phyloP scores from a whole-genome alignment of 306 rosid genomes.

The Cucumis cinereus region DNA sequence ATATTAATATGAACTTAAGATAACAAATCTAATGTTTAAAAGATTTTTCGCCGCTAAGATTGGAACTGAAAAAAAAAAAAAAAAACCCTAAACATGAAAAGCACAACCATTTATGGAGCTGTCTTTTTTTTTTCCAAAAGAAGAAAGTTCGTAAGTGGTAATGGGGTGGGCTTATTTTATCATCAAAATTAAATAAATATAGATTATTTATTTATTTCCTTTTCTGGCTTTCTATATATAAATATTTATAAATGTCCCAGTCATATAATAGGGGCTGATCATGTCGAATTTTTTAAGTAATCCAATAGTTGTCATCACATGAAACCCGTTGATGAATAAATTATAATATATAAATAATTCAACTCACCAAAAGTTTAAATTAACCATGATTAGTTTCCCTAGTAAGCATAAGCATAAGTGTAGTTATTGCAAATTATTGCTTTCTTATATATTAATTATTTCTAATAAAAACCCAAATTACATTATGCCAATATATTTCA shows the following conservation, averaged over 20 bases:
- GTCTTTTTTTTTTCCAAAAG: not conserved
- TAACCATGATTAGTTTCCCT: not conserved
- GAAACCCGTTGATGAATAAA: not conserved
- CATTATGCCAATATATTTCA: too few relatives aligned
- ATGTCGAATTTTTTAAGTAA: not conserved
- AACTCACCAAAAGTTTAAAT: not conserved
- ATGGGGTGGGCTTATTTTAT: not conserved
- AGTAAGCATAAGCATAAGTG: not conserved
- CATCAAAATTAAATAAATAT: not conserved
- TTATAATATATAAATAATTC: not conserved
- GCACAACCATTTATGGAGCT: not conserved
- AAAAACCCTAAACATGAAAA: not conserved
- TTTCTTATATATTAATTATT: too few relatives aligned
- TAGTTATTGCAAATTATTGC: too few relatives aligned
- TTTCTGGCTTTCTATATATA: not conserved
- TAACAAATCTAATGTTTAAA: not conserved
- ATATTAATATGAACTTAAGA: not conserved
- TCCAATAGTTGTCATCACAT: not conserved
- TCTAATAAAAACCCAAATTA: too few relatives aligned
- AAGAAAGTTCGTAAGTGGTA: not conserved
- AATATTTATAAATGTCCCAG: not conserved
- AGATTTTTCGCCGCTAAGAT: not conserved
- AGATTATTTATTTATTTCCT: not conserved
- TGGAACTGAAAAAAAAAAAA: not conserved
- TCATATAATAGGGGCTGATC: not conserved